A percentile compares a stretch with the other conserved stretches of the same genome.
These are phyloP conservation scores for Capsicum rhomboideum DNA, from an alignment of 257 asterid genomes.

Conservation along the genomic window DNA sequence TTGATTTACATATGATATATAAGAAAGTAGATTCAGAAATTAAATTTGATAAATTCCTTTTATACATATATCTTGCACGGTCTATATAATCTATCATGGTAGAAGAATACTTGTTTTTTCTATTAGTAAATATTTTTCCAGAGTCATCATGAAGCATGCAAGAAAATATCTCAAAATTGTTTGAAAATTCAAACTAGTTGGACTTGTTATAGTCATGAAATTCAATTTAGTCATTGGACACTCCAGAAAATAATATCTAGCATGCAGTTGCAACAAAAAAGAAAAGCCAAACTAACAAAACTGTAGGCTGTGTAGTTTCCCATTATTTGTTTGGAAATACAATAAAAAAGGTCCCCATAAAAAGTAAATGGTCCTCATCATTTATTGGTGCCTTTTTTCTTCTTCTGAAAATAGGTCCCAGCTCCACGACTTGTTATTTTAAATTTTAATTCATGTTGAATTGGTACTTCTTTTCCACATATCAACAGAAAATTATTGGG, in stretches of 20 bases:
- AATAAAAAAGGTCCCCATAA: background rate
- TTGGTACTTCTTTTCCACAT: background rate
- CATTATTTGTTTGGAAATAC: background rate
- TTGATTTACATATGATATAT: too few species aligned
- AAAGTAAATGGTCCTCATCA: slow-evolving; percentile 16
- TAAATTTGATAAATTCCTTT: too few species aligned
- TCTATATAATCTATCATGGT: background rate
- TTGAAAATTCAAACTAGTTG: background rate
- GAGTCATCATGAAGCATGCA: background rate
- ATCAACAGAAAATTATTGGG: background rate
- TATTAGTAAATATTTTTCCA: background rate
- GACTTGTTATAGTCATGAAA: background rate
- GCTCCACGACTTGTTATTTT: background rate
- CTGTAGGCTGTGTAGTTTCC: background rate
- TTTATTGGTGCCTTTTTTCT: background rate
- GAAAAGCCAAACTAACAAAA: slow-evolving; percentile 10
- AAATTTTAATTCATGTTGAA: background rate
- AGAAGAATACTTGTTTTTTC: background rate
- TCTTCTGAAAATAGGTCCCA: slow-evolving; percentile 9
- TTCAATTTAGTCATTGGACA: background rate
- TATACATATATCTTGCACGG: too few species aligned
- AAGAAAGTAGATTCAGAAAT: too few species aligned
- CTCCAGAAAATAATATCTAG: background rate
- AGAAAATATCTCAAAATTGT: background rate
- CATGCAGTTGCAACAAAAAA: background rate